Evolutionary conservation across 2,329 filamentous ascomycete species (phyloP).

Genomic region (Ceratocystis papillata): DNA sequence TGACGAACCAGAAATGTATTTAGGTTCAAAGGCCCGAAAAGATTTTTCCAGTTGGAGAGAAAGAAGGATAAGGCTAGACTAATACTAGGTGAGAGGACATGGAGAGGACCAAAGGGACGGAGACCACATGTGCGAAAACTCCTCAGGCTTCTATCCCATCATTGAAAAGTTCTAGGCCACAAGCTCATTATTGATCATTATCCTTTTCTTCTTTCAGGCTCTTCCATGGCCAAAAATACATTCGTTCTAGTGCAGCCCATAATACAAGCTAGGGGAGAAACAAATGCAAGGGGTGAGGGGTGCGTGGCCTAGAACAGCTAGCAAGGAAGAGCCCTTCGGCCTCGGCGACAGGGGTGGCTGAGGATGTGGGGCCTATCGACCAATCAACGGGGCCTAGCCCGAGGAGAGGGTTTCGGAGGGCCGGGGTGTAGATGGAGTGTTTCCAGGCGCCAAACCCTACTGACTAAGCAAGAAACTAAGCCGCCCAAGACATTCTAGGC

Average conservation of each 20-base stretch:
- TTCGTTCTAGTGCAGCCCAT: neutral
- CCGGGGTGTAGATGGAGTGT: constrained; percentile 3
- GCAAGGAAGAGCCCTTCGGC: neutral
- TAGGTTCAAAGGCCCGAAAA: neutral
- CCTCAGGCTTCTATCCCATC: too few relatives aligned
- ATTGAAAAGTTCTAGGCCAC: neutral
- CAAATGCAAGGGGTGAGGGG: neutral
- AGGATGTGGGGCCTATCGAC: neutral
- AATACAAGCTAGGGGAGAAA: neutral
- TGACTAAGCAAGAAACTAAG: constrained; percentile 9
- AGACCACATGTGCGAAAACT: too few relatives aligned
- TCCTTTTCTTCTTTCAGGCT: neutral
- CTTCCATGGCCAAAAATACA: neutral
- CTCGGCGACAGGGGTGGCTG: neutral
- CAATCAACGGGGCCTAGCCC: neutral
- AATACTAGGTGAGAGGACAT: neutral
- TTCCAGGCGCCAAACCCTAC: neutral
- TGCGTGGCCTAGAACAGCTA: constrained; percentile 2
- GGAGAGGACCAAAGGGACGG: too few relatives aligned
- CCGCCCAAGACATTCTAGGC: neutral
- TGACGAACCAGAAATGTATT: neutral
- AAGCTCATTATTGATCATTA: neutral
- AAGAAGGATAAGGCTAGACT: neutral
- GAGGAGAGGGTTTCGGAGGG: constrained; percentile 4
- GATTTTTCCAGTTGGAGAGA: neutral